Percentiles rank a stretch among this genome's conserved stretches.
phyloP scores from a whole-genome alignment of 2,329 filamentous ascomycete species.

The Colletotrichum lentis region DNA sequence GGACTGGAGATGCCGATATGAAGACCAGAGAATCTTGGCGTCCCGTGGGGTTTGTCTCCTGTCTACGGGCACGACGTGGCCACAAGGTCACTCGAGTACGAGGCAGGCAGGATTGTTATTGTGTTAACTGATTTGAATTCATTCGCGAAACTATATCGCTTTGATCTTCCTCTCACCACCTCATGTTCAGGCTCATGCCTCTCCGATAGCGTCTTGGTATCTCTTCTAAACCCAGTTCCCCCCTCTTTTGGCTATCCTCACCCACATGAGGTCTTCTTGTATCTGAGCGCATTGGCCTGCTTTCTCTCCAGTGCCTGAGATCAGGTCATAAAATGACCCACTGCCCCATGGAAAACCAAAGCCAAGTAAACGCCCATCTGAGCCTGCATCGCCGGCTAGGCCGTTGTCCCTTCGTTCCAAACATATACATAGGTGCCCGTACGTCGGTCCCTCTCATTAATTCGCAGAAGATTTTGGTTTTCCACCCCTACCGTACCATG shows the following conservation, averaged over 20 bases:
- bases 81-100: not conserved
- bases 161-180: conserved; percentile 35
- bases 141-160: conserved; percentile 28
- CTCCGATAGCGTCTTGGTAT: conserved; percentile 12
- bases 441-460: conserved; percentile 10
- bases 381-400: conserved; percentile 24
- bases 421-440: conserved; percentile 18
- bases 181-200: conserved; percentile 13
- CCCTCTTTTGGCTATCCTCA: not conserved
- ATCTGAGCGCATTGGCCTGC: conserved; percentile 1
- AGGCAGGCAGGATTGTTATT: not conserved
- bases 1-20: too few relatives aligned
- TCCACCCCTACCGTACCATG: not conserved
- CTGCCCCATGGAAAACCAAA: not conserved
- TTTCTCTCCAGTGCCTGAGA: not conserved
- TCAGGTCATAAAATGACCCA: not conserved
- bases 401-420: not conserved
- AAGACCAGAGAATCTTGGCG: too few relatives aligned
- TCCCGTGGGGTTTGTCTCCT: too few relatives aligned
- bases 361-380: conserved; percentile 6
- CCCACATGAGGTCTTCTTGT: conserved; percentile 22
- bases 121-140: conserved; percentile 30
- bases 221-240: not conserved
- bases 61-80: too few relatives aligned
- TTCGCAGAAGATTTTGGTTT: conserved; percentile 5